Evolutionary conservation across 345 rosid species (phyloP), one percentile per base, ranked within the genome.

Genomic region (Camelina neglecta): DNA sequence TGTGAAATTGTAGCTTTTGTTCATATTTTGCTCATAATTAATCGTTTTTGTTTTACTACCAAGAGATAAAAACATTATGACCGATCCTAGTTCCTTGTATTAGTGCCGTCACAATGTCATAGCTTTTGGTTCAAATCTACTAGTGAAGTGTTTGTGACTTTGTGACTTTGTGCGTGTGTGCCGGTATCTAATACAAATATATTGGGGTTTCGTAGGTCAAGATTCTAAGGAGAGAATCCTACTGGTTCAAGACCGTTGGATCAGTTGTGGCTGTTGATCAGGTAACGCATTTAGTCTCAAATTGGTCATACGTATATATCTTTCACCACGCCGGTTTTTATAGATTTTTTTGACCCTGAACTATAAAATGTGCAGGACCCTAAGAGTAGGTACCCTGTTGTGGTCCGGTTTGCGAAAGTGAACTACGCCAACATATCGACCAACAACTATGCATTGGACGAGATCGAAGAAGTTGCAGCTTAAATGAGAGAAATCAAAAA

Each of bases 401-500:
- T 91, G 81, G 98, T 93, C 79, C 87, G 97, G 77, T 91, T 93
- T 61, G 72, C 85, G 73, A 93, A 93, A 71, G 97, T 44, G 51
- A 47, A 47, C 7, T 47, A 47, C 51, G 51, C 20, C 6, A 91
- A 88, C 86, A 89, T 93, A 81, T 91, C 97, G 3, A 93, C 98
- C 51, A 93, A 93, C 88, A 93, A 91, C 92, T 93, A 91, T 23
- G 92, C 97, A 11, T 80, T 93, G 91, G 97, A 91, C 48, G 98
- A 91, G 83, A 78, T 93, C 13, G 89, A 73, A 71, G 96, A 89
- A 85, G 84, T 89, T 48, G 75, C 85, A 83, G 82, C 85, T 87
- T 70, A 80, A 88, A 85, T 50, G 49, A 60, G 51, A 58, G 47
- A 68, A 42, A 39, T 13, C 35, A 8, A 45, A 13, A 66, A 65